Base-by-base conservation (phyloP, 441 rosid genomes). In the Jatropha podagrica region DNA sequence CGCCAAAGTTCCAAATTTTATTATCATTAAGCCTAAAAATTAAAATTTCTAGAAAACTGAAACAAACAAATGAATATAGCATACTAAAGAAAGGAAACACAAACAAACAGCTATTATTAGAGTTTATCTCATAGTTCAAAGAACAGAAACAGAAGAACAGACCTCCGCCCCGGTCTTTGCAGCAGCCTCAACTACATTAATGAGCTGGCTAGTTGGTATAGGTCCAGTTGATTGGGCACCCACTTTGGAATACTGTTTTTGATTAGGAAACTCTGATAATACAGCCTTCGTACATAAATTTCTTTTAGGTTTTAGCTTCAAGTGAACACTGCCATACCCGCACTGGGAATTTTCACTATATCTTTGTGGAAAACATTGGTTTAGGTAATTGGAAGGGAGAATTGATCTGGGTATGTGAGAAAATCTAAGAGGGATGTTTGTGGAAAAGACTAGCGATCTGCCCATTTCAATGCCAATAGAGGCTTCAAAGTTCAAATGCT, bases 111-210 rank as follows among this genome's bases (percentile, higher is more conserved):
- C 58, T 41, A 64, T 23, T 6, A 26, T 8, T 20, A n/a, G 2
- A 7, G 40, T 20, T 5, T n/a, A 51, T 23, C 41, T 54, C 46
- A 54, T 20, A 64, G 7, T 20, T 65, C 5, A 60, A 40, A 37
- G 12, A 32, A 37, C 17, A 62, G 13, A 40, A 20, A 15, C n/a
- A 69, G 40, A 32, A 14, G 18, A 65, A 13, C 56, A 68, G 73
- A 95, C 99, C 97, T 88, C 88, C 5, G 99, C 97, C 10, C 97
- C 97, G 74, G 97, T 85, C 79, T 82, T 88, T 41, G 97, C 97
- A 60, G 97, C 94, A 67, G 87, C 75, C 81, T 92, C 97, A 59
- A 91, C 96, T 51, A 92, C 94, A 84, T 87, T 81, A 64, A 91
- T 85, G 80, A 91, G 98, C 71, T 84, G 88, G 56, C 65, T 14